Percentiles rank a stretch among this genome's conserved stretches.
Evolutionary conservation across 2,329 filamentous ascomycete species (phyloP).

Genomic region (Achaetomium macrosporum): DNA sequence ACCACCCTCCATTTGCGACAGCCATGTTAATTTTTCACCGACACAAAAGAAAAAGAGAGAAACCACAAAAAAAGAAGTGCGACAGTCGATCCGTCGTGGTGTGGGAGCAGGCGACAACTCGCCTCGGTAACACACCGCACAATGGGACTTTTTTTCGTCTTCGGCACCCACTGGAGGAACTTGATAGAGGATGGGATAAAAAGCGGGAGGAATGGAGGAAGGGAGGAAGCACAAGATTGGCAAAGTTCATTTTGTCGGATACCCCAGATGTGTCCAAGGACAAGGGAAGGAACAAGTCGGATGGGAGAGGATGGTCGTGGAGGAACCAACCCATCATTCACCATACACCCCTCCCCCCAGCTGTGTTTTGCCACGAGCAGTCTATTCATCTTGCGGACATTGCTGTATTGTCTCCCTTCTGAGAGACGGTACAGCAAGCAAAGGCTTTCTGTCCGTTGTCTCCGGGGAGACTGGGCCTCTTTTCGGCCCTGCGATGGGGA

Average conservation of each 20-base stretch:
- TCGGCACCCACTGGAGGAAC: neutral
- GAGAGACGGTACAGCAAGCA: neutral
- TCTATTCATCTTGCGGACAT: neutral
- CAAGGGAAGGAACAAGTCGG: neutral
- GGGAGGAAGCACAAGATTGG: conserved; percentile 19
- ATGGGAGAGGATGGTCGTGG: conserved; percentile 3
- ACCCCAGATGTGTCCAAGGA: conserved; percentile 7
- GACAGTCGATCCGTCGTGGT: conserved; percentile 8
- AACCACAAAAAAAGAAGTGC: conserved; percentile 21
- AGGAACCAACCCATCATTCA: neutral
- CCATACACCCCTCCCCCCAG: neutral
- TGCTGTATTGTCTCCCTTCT: neutral
- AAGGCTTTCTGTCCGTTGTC: neutral
- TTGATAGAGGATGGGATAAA: conserved; percentile 1
- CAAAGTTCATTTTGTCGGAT: conserved; percentile 14
- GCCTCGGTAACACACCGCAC: conserved; percentile 6
- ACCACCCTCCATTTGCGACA: conserved; percentile 20
- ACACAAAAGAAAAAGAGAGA: conserved; percentile 22
- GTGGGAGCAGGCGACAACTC: conserved; percentile 5
- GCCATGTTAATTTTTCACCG: conserved; percentile 19
- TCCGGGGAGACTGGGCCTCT: neutral
- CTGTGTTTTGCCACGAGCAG: neutral
- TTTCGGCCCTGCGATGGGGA: neutral
- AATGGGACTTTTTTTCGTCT: neutral
- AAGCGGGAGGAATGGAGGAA: neutral